Evolutionary conservation across 371 early-diverging fungal genomes (phyloP).

Genomic region (Funneliformis caledonium): DNA sequence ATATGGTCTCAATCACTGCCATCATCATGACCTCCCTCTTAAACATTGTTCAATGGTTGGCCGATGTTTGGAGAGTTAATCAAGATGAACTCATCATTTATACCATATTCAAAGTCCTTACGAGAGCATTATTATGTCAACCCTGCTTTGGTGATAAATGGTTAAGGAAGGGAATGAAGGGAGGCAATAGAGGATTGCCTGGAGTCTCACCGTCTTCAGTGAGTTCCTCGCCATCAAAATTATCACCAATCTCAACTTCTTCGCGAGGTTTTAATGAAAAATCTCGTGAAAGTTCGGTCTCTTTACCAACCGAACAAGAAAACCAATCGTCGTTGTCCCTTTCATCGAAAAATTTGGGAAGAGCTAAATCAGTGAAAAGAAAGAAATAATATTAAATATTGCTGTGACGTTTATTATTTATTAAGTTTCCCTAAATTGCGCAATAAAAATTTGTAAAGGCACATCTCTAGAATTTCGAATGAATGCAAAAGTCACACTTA

Average conservation of each 20-base stretch:
- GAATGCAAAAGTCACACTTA: too few species aligned
- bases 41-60: conserved; percentile 35
- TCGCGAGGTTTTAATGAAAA: too few species aligned
- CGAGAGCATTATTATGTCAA: conserved; percentile 16
- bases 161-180: neutral
- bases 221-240: neutral
- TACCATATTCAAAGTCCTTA: neutral
- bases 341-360: too few species aligned
- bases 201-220: neutral
- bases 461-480: too few species aligned
- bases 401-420: too few species aligned
- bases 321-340: too few species aligned
- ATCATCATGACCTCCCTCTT: conserved; percentile 29
- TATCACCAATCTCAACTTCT: neutral
- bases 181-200: neutral
- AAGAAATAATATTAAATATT: too few species aligned
- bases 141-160: conserved; percentile 30
- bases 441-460: too few species aligned
- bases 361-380: too few species aligned
- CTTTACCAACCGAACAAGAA: too few species aligned
- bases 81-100: neutral
- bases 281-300: too few species aligned
- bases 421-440: too few species aligned
- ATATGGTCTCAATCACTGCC: neutral
- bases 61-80: conserved; percentile 31